Evolutionary conservation across 192 early-diverging fungal species (phyloP), one percentile per base, ranked within the genome.

Genomic region (Rhizoclosmatium sp.): DNA sequence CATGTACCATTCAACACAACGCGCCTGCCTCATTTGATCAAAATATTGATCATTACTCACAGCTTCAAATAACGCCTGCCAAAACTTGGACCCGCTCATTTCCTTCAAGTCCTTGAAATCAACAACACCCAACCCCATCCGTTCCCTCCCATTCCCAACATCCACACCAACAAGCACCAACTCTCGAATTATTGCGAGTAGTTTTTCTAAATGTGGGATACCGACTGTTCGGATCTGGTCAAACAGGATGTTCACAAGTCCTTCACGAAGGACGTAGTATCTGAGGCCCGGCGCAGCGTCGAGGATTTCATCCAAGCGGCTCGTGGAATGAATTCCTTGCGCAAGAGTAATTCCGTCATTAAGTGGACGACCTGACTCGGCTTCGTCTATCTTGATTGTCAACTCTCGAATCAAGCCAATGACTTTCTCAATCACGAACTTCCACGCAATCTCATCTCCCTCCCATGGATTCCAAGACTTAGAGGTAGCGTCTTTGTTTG

Each of bases 151-250:
- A 4, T 19, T 58, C 47, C 7, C 42, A 19, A 47, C 56, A 47
- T 59, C 77, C 16, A 66, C 64, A 9, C 66, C 79, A 21, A 56
- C 49, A 31, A 83, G 49, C 54, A 83, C 61, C 21, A 80, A 47
- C 16, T 64, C 69, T 12, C 73, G 71, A 68, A 83, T 65, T 40
- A 76, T 39, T 31, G 47, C 71, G 19, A 78, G 61, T 16, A 83
- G 47, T 42, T 21, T 49, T 31, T 44, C 51, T 41, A 83, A 41
- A 46, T 61, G 12, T 40, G 5, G 40, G 40, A 76, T n/a, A 9
- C 69, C 65, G 9, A 83, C 71, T 5, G 82, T 70, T n/a, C 82
- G 78, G 46, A 83, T 80, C 61, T 83, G 82, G 41, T 76, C 73
- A 64, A 83, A 80, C 62, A 83, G 78, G 3, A 83, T 40, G 4